phyloP scores from a whole-genome alignment of 208 protist genomes.

The Leishmania martiniquensis region DNA sequence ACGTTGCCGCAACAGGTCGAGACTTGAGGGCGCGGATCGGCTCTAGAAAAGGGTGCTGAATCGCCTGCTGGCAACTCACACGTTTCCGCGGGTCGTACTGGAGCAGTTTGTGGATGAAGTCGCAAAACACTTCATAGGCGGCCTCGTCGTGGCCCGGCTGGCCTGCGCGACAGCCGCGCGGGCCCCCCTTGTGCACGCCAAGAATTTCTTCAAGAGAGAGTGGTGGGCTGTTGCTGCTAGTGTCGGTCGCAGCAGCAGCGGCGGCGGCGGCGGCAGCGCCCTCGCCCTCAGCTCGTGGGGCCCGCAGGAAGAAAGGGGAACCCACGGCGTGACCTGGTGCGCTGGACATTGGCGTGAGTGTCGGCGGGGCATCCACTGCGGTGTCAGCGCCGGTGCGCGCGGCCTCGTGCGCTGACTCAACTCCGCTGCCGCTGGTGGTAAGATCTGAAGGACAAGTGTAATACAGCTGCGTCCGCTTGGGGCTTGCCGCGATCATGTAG shows the following conservation, averaged over 20 bases:
- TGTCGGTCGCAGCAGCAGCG: constrained; percentile 7
- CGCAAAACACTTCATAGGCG: constrained; percentile 74
- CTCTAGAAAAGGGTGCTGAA: constrained; percentile 80
- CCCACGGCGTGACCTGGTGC: constrained; percentile 30
- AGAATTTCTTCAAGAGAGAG: constrained; percentile 57
- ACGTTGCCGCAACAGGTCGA: background rate
- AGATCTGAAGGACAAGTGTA: constrained; percentile 18
- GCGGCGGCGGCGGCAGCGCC: constrained; percentile 27
- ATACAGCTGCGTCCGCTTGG: constrained; percentile 64
- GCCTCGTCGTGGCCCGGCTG: constrained; percentile 75
- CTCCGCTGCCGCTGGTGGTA: background rate
- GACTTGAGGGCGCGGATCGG: constrained; percentile 41
- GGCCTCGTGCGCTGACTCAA: background rate
- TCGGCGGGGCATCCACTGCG: background rate
- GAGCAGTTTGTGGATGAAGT: constrained; percentile 78
- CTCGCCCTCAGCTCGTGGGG: constrained; percentile 15
- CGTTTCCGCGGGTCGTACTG: constrained; percentile 78
- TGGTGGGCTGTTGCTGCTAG: background rate
- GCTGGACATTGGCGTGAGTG: constrained; percentile 14
- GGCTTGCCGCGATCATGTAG: constrained; percentile 74
- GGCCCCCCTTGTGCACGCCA: constrained; percentile 77
- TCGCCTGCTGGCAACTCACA: constrained; percentile 67
- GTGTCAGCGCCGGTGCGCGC: background rate
- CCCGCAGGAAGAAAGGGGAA: constrained; percentile 32
- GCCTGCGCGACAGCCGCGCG: constrained; percentile 72